These are phyloP conservation scores for Serendipita sp. DNA, from an alignment of 768 basidiomycete species.

Conservation along the genomic window DNA sequence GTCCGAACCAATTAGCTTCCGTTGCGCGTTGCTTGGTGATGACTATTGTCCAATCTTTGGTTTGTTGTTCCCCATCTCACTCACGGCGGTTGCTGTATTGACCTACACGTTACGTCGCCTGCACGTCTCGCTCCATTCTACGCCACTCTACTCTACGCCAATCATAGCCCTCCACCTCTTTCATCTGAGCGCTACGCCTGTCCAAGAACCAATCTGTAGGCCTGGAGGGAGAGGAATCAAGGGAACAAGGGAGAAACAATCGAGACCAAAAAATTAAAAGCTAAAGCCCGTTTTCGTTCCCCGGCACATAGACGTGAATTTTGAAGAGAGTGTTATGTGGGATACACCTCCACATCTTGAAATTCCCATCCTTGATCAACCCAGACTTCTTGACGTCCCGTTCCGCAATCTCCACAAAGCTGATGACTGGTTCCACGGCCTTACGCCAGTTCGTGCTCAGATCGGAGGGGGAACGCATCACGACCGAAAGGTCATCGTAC, in stretches of 20 bases:
- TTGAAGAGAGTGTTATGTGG: neutral
- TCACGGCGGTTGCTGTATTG: too few species aligned
- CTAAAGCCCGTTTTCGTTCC: too few species aligned
- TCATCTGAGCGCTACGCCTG: too few species aligned
- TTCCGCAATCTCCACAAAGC: conserved; percentile 2
- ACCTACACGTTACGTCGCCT: too few species aligned
- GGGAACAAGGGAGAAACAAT: neutral
- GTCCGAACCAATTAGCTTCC: too few species aligned
- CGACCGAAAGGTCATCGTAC: neutral
- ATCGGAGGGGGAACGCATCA: neutral
- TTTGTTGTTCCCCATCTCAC: too few species aligned
- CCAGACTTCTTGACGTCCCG: neutral
- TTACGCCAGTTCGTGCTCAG: neutral
- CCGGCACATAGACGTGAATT: neutral
- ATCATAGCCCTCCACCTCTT: too few species aligned
- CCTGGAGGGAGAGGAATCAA: neutral
- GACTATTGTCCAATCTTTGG: too few species aligned
- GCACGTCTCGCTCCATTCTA: too few species aligned
- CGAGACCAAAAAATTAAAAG: neutral
- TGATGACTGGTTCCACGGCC: neutral
- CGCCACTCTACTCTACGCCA: too few species aligned
- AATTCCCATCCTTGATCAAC: neutral
- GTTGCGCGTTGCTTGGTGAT: too few species aligned
- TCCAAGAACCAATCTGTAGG: too few species aligned
- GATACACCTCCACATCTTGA: neutral